phyloP scores from a whole-genome alignment of 305 asterid genomes.

The Andrographis paniculata region DNA sequence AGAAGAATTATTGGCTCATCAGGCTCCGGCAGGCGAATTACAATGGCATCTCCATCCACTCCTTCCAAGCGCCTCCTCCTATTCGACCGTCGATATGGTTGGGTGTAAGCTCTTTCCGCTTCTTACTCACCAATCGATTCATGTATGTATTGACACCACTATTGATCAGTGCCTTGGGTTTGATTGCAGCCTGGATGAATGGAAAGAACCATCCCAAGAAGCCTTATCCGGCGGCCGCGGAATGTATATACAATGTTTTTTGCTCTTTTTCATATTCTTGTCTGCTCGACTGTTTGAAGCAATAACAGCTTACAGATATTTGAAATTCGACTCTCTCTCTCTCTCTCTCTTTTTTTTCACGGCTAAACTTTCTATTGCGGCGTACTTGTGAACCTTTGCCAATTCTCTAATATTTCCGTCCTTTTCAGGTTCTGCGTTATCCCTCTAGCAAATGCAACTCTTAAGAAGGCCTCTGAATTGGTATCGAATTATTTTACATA shows the following conservation, averaged over 20 bases:
- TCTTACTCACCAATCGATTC: background rate
- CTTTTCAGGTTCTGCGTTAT: conserved; percentile 48
- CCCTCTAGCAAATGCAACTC: conserved; percentile 39
- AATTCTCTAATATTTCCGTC: background rate
- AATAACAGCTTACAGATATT: background rate
- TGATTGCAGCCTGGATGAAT: conserved; percentile 38
- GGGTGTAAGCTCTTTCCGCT: conserved; percentile 36
- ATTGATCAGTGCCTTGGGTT: no score
- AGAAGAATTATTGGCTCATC: no score
- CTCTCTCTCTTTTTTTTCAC: background rate
- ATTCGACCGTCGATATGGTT: conserved; percentile 67
- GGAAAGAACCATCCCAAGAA: conserved; percentile 49
- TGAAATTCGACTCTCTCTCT: background rate
- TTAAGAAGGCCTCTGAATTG: conserved; percentile 40
- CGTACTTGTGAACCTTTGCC: no score
- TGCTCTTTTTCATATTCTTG: background rate
- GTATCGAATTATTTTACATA: no score
- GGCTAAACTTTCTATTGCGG: no score
- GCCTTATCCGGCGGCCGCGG: conserved; percentile 69
- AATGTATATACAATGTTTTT: conserved; percentile 25
- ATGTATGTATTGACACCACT: background rate
- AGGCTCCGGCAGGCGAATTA: background rate
- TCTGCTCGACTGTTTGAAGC: background rate
- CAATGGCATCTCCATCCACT: conserved; percentile 20
- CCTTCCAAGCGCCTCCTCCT: conserved; percentile 42